Percentiles rank a stretch among this genome's conserved stretches.
These are phyloP conservation scores for Cyberlindnera misumaiensis DNA, from an alignment of 805 yeast genomes.

Conservation along the genomic window DNA sequence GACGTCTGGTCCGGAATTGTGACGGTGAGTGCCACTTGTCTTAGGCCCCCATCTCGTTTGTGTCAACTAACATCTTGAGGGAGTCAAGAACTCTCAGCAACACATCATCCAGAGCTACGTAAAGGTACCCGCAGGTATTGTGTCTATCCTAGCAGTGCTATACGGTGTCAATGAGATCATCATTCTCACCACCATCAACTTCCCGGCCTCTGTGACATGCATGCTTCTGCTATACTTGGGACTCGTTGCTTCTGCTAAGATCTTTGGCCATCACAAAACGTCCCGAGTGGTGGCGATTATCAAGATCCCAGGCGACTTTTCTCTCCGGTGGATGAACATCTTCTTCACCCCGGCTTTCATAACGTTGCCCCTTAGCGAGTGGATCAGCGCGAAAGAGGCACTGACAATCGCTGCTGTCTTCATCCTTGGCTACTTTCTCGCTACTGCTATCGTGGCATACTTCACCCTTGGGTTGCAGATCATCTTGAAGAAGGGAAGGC, in stretches of 20 bases:
- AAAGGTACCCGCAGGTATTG: conserved; percentile 20
- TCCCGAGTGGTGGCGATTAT: conserved; percentile 25
- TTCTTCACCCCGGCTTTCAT: conserved; percentile 76
- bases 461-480: conserved; percentile 36
- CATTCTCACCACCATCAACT: conserved; percentile 31
- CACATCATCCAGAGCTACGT: conserved; percentile 18
- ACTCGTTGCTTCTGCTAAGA: conserved; percentile 32
- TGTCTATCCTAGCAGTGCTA: conserved; percentile 14
- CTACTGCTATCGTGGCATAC: conserved; percentile 44
- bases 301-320: conserved; percentile 61
- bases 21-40: background rate
- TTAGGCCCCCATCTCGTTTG: too few relatives aligned
- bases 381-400: conserved; percentile 61
- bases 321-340: conserved; percentile 70
- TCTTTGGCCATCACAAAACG: conserved; percentile 31
- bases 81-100: conserved; percentile 12
- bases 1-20: background rate
- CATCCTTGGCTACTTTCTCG: conserved; percentile 52
- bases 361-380: conserved; percentile 59
- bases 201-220: conserved; percentile 68
- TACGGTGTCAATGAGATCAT: conserved; percentile 24
- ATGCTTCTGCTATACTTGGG: conserved; percentile 53
- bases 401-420: conserved; percentile 70
- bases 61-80: conserved; percentile 7
- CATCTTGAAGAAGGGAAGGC: conserved; percentile 15